Evolutionary conservation across 2,329 filamentous ascomycete species (phyloP).

Genomic region (Didymella arachidicola): DNA sequence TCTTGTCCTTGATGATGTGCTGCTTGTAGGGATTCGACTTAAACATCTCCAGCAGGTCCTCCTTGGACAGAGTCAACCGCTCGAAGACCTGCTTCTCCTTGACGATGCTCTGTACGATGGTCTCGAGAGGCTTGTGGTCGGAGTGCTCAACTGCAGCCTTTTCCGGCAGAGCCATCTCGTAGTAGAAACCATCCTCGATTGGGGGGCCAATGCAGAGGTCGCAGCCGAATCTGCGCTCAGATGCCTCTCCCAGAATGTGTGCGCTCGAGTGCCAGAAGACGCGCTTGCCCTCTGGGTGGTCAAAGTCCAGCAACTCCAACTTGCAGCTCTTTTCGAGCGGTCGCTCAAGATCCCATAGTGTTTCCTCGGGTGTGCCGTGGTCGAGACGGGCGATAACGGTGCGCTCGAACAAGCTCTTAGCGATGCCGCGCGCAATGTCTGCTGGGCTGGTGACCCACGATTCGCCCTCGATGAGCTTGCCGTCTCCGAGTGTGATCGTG

Average conservation of each 20-base stretch:
- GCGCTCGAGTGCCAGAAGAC: constrained; percentile 99
- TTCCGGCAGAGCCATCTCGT: constrained; percentile 87
- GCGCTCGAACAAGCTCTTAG: constrained; percentile 83
- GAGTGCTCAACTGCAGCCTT: constrained; percentile 73
- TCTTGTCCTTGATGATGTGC: constrained; percentile 94
- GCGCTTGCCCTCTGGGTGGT: constrained; percentile 78
- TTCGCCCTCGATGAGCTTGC: constrained; percentile 74
- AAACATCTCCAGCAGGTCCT: constrained; percentile 94
- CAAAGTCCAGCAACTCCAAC: constrained; percentile 85
- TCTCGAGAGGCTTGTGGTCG: constrained; percentile 87
- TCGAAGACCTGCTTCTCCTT: constrained; percentile 98
- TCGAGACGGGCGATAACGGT: constrained; percentile 87
- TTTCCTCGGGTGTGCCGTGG: constrained; percentile 74
- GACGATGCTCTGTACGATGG: constrained; percentile 80
- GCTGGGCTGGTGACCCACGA: constrained; percentile 92
- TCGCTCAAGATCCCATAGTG: constrained; percentile 89
- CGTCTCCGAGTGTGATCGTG: constrained; percentile 75
- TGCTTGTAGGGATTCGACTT: constrained; percentile 98
- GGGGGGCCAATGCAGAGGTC: constrained; percentile 93
- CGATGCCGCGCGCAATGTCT: constrained; percentile 78
- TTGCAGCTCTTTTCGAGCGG: constrained; percentile 88
- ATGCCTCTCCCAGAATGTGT: constrained; percentile 94
- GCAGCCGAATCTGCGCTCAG: constrained; percentile 88
- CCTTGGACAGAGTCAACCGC: constrained; percentile 86
- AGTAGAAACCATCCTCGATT: constrained; percentile 93